Percentiles rank a stretch among this genome's conserved stretches.
Evolutionary conservation across 176 grass and related monocot species (phyloP).

Genomic region (Zizania latifolia): DNA sequence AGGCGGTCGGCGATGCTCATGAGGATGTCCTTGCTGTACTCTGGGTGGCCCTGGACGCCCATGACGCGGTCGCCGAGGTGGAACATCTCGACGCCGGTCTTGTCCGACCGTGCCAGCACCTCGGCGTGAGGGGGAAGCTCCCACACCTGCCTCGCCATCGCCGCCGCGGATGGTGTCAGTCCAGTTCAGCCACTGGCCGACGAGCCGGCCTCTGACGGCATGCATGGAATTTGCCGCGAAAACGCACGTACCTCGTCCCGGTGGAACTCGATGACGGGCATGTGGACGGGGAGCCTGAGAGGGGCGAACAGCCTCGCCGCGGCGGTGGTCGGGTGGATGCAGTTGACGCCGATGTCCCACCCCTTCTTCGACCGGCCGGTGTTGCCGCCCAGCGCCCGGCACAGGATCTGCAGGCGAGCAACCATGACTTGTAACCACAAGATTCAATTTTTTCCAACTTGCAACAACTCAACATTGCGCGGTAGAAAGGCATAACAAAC

Average conservation of each 20-base stretch:
- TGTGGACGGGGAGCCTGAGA: slow-evolving; percentile 65
- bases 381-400: slow-evolving; percentile 69
- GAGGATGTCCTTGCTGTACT: slow-evolving; percentile 90
- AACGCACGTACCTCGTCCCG: slow-evolving; percentile 64
- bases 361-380: slow-evolving; percentile 58
- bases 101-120: slow-evolving; percentile 60
- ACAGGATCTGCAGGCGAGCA: slow-evolving; percentile 42
- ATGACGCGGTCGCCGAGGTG: slow-evolving; percentile 52
- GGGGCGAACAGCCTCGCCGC: slow-evolving; percentile 54
- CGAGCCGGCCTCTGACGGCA: background rate
- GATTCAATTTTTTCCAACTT: background rate
- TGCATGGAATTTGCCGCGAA: background rate
- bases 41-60: slow-evolving; percentile 90
- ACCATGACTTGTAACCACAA: background rate
- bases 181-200: background rate
- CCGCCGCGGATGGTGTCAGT: background rate
- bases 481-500: no score
- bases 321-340: slow-evolving; percentile 75
- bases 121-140: slow-evolving; percentile 56
- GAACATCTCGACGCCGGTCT: slow-evolving; percentile 86
- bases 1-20: slow-evolving; percentile 74
- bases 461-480: background rate
- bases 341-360: slow-evolving; percentile 84
- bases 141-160: slow-evolving; percentile 42
- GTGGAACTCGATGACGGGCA: slow-evolving; percentile 92